phyloP scores from a whole-genome alignment of 768 basidiomycete genomes.

The Naganishia friedmannii region DNA sequence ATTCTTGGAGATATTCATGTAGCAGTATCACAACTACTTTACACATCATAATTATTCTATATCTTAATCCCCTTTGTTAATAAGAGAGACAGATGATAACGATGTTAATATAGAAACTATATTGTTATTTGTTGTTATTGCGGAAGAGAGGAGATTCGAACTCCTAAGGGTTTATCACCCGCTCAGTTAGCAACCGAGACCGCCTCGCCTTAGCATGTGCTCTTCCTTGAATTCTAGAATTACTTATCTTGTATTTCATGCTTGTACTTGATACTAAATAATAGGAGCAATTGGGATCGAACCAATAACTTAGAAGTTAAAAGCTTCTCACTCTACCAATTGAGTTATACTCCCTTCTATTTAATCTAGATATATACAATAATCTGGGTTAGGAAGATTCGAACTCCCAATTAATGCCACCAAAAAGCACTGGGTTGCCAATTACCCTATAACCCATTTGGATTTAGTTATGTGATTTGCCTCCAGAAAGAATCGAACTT shows the following conservation, averaged over 20 bases:
- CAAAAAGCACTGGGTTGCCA: conserved; percentile 24
- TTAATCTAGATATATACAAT: no score
- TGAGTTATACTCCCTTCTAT: conserved; percentile 12
- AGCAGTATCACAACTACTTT: conserved; percentile 17
- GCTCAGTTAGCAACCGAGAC: conserved; percentile 32
- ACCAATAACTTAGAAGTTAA: conserved; percentile 24
- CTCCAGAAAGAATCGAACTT: conserved; percentile 2
- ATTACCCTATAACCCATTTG: conserved; percentile 21
- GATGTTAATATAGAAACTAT: no score
- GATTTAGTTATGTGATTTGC: neutral
- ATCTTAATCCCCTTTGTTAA: neutral
- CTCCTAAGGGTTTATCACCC: conserved; percentile 25
- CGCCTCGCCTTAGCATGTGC: conserved; percentile 32
- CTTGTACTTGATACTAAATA: neutral
- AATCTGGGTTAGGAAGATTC: conserved; percentile 23
- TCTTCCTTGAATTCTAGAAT: conserved; percentile 23
- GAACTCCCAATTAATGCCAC: conserved; percentile 15
- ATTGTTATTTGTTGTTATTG: no score
- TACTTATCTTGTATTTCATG: neutral
- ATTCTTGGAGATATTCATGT: conserved; percentile 20
- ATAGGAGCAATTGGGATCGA: conserved; percentile 17
- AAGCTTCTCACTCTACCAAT: conserved; percentile 25
- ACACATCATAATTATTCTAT: conserved; percentile 4
- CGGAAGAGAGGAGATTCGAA: conserved; percentile 30
- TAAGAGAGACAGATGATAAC: no score